phyloP scores from a whole-genome alignment of 2,329 filamentous ascomycete species.

The Clonostachys sp. region DNA sequence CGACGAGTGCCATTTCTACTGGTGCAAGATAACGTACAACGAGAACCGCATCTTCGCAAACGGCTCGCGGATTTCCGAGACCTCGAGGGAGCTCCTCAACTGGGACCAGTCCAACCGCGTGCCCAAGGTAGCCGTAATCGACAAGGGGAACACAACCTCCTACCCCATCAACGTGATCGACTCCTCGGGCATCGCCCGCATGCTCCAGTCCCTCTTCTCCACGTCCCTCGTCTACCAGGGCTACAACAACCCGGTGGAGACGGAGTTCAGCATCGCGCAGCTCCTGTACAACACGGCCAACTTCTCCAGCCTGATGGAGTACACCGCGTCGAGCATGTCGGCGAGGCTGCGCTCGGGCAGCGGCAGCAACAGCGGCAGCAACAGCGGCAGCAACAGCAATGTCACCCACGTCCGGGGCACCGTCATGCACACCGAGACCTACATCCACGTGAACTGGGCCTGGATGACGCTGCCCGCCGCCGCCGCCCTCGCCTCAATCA shows the following conservation, averaged over 20 bases:
- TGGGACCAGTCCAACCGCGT: not conserved
- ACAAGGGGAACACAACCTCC: not conserved
- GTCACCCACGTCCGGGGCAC: not conserved
- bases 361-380: not conserved
- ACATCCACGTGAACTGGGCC: not conserved
- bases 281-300: not conserved
- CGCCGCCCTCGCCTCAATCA: not conserved
- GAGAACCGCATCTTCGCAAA: not conserved
- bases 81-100: not conserved
- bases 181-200: not conserved
- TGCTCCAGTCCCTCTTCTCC: not conserved
- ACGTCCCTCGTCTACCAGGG: not conserved
- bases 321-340: not conserved
- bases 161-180: not conserved
- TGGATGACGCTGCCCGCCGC: not conserved
- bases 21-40: not conserved
- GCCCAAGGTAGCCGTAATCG: not conserved
- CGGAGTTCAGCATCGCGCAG: not conserved
- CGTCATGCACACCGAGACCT: not conserved
- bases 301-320: not conserved
- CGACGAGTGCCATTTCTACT: not conserved
- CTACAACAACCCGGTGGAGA: not conserved
- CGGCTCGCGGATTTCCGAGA: not conserved
- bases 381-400: not conserved
- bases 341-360: not conserved